Base-by-base conservation (phyloP, 2,329 filamentous ascomycete genomes). In the Venturia aucupariae region DNA sequence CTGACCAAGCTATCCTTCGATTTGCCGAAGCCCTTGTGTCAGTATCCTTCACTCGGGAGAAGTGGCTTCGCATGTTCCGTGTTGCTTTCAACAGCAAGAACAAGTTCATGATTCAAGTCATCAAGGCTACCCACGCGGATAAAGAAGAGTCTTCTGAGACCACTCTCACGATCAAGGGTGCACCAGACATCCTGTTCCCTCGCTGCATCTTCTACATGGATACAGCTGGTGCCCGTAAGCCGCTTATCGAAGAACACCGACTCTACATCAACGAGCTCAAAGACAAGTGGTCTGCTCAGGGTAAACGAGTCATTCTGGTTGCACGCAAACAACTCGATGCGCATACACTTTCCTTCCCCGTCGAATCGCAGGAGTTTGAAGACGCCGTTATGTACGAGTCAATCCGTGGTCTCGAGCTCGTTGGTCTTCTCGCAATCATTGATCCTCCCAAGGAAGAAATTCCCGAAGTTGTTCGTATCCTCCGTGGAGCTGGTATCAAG, bases 31-130 rank as follows among this genome's bases (percentile, higher is more conserved):
- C 78, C 3, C 78, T 92, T 59, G 82, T 82, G 0, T 77, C 83
- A 0, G 84, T 90, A 0, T 74, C 80, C 0, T 81, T 87, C 61
- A 75, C 88, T 5, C 82, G 86, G 8, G 78, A 80, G 17, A 78
- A 81, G 67, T 91, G 87, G 87, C 81, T 82, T 62, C 86, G 83
- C 62, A 81, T 83, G 1, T 91, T 86, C 68, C 72, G 74, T 61
- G 72, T 76, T 57, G 84, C 87, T 0, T 92, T 92, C 74, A 92
- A 92, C 76, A 90, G 87, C 75, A 90, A 90, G 78, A 92, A 91
- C 76, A 92, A 92, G 74, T 92, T 86, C 72, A 92, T 91, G 85
- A 83, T 92, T 64, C 81, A 84, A 41, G 81, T 86, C 0, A 82
- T 87, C 60, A 78, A 78, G 13, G 72, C 72, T n/a, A 69, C 72